Evolutionary conservation across 2,329 filamentous ascomycete species (phyloP), one percentile per base, ranked within the genome.

Genomic region (Dryadomyces sulphureus): DNA sequence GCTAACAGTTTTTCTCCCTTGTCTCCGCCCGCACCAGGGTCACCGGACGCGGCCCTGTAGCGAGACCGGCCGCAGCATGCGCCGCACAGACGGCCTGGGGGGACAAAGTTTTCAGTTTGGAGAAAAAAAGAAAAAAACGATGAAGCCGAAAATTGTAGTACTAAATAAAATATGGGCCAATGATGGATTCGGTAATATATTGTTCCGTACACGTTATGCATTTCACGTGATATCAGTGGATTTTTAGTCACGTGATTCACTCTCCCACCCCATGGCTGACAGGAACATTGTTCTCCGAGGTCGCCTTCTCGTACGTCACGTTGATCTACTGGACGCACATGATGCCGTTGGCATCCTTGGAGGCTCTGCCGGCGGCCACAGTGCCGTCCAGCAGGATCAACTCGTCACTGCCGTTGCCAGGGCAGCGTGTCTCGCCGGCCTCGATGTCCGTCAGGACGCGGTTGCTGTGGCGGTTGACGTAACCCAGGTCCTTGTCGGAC

Each of bases 91-190:
- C n/a, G n/a, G n/a, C n/a, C n/a, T n/a, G 36, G 41, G 27, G 57
- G 46, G 58, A 61, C 57, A 61, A 67, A 66, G 64, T 60, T 53
- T 43, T 43, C 54, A 63, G 63, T 69, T 72, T 67, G 74, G 67
- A 69, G 62, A 63, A 64, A 62, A 62, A 59, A 56, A 59, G 58
- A 58, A 59, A 60, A 56, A 56, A 46, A 55, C 20, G 34, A 30
- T 35, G n/a, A 41, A 36, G 32, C 21, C 9, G 20, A 25, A 25
- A 24, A 38, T 36, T 36, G 8, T 12, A 20, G 22, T 4, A 3
- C 8, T 20, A 41, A 41, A 25, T 21, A 41, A 7, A 25, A 32
- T 16, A 25, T n/a, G n/a, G 14, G 6, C 7, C 19, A 7, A 16
- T 20, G 25, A 12, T 12, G 25, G 25, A 30, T 7, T 12, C 25